Conservation (phyloP, 1,139 yeast species). For the Taphrina communis region DNA sequence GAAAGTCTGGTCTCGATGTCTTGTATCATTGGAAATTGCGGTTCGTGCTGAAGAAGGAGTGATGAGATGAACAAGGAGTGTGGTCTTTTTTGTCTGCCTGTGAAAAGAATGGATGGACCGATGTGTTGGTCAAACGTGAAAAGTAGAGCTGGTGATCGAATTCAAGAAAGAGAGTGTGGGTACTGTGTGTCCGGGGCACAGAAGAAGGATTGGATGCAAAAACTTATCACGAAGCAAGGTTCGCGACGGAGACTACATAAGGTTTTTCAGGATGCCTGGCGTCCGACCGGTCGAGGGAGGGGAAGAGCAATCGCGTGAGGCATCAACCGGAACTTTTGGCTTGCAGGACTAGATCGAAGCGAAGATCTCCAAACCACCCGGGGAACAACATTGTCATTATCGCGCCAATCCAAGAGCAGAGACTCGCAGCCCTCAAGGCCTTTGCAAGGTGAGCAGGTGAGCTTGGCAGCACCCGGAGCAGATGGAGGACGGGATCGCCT, state of each 20-base stretch:
- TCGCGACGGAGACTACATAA: too few relatives aligned
- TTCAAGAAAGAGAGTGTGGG: background rate
- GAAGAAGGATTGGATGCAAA: background rate
- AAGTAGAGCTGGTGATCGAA: background rate
- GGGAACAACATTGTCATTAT: too few relatives aligned
- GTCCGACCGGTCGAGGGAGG: background rate
- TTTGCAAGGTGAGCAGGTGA: too few relatives aligned
- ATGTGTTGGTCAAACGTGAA: constrained; percentile 11
- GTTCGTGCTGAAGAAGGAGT: background rate
- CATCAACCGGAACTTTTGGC: too few relatives aligned
- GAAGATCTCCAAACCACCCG: too few relatives aligned
- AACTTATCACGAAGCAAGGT: too few relatives aligned
- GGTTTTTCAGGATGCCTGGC: background rate
- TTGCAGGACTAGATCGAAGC: background rate
- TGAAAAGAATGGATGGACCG: background rate
- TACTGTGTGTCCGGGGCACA: background rate
- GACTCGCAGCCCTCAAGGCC: too few relatives aligned
- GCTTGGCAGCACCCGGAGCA: background rate
- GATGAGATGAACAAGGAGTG: background rate
- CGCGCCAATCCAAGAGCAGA: too few relatives aligned
- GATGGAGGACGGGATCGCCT: background rate
- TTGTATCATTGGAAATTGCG: background rate
- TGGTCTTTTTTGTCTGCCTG: background rate
- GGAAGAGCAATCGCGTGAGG: background rate
- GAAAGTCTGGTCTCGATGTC: background rate